Base-by-base conservation (phyloP, 345 rosid species). In the Hibiscus tridactylites region DNA sequence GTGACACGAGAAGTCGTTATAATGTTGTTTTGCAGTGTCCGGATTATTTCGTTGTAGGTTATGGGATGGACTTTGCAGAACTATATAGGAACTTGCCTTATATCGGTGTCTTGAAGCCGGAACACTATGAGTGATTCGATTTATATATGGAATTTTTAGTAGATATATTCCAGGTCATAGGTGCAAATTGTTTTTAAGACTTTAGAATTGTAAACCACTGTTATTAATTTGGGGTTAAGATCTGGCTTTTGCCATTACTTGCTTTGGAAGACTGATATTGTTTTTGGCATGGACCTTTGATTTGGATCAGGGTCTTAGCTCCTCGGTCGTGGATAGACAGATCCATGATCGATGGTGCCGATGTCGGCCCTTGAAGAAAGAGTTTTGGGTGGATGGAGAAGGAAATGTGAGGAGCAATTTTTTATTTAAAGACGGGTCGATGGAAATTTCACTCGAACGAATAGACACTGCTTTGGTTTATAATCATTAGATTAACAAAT, bases 21-120 rank as follows among this genome's bases (percentile, higher is more conserved):
- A 11, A 54, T 70, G 28, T 44, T 66, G 11, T 52, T 77, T 68
- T 60, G 80, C 89, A 94, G 97, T 94, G 98, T 74, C 92, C 93
- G 12, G 97, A 94, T 81, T 81, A 75, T 4, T 94, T 94, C 46
- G 92, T 87, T 1, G 96, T 94, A 59, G 98, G 98, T 42, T 91
- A 91, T 39, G 98, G 97, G 71, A 90, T 94, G 96, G 98, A 94
- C 81, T 94, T 82, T 74, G 97, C 95, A 6, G 98, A 94, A 78
- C 71, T 79, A 12, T 94, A 83, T 83, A 81, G 98, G 78, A 94
- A 90, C 83, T 71, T 94, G 80, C 92, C 98, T 58, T 94, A 88
- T 77, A 62, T 94, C 62, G 98, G 97, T 28, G 80, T 94, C 46
- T 77, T 94, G 88, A 94, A 91, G 82, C 88, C 93, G 28, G 87